Conservation (phyloP, 441 rosid genomes). For the Kokia cookei region DNA sequence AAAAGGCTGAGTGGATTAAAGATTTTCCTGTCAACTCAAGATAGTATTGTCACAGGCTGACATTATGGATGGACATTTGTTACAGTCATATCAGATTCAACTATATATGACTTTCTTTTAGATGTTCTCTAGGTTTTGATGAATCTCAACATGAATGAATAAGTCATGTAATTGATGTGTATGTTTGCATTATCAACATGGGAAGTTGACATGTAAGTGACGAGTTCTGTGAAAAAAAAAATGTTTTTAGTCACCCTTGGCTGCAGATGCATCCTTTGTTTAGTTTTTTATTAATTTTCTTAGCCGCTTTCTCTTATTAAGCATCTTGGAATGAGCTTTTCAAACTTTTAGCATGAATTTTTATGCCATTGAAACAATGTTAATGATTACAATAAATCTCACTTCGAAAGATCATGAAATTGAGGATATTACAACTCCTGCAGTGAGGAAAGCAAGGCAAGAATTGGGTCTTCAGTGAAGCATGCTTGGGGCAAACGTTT, state of each 20-base stretch:
- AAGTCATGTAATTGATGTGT: not conserved
- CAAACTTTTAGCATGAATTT: not conserved
- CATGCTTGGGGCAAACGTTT: slow-evolving; percentile 55
- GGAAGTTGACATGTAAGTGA: not conserved
- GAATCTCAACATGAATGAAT: not conserved
- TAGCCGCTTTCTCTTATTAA: not conserved
- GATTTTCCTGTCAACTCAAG: not conserved
- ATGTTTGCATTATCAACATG: not conserved
- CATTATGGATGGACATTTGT: not conserved
- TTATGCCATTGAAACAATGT: not conserved
- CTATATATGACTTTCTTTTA: not conserved
- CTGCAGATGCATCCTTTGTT: not conserved
- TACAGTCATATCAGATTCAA: not conserved
- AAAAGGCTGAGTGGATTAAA: not conserved
- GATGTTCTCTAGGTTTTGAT: not conserved
- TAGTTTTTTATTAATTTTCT: not conserved
- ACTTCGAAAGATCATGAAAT: slow-evolving; percentile 7
- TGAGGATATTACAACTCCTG: slow-evolving; percentile 16
- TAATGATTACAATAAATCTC: not conserved
- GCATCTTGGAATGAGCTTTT: not conserved
- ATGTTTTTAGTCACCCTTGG: not conserved
- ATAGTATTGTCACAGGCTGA: not conserved
- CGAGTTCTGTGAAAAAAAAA: no score
- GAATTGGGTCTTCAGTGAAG: slow-evolving; percentile 53
- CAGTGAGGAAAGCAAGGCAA: slow-evolving; percentile 69